Percentiles rank a stretch among this genome's conserved stretches.
Conservation (phyloP, 2,329 filamentous ascomycete genomes). For the Coccinonectria pachysandricola region DNA sequence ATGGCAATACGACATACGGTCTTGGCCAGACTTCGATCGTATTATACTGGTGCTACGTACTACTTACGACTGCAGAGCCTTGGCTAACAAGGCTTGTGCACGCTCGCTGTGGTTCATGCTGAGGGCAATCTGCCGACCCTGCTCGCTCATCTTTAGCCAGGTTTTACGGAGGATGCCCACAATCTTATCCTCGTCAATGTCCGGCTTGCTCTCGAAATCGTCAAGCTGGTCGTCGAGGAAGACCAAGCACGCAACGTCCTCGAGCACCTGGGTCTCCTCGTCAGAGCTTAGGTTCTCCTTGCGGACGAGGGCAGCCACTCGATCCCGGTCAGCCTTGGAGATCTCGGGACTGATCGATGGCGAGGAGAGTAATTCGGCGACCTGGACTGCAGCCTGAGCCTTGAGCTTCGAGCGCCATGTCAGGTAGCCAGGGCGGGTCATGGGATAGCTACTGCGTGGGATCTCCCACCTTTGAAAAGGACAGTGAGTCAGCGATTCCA, state of each 20-base stretch:
- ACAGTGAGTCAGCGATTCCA: constrained; percentile 1
- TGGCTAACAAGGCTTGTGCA: constrained; percentile 50
- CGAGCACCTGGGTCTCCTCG: constrained; percentile 60
- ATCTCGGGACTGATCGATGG: constrained; percentile 27
- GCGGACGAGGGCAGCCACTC: constrained; percentile 61
- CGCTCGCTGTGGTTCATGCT: constrained; percentile 54
- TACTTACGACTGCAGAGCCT: constrained; percentile 40
- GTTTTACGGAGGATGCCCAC: constrained; percentile 61
- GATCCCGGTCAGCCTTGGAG: constrained; percentile 40
- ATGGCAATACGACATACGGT: too few relatives aligned
- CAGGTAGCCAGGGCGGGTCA: constrained; percentile 66
- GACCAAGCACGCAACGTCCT: constrained; percentile 79
- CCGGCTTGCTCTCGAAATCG: constrained; percentile 57
- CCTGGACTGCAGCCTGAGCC: constrained; percentile 45
- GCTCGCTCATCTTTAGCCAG: constrained; percentile 63
- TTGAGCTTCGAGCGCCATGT: constrained; percentile 69
- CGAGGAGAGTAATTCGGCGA: constrained; percentile 43
- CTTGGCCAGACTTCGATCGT: too few relatives aligned
- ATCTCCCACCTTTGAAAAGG: constrained; percentile 66
- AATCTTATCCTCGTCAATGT: constrained; percentile 67
- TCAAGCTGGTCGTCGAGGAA: constrained; percentile 85
- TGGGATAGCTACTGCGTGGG: constrained; percentile 61
- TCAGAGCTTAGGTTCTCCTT: constrained; percentile 60
- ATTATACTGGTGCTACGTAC: too few relatives aligned
- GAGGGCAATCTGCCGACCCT: constrained; percentile 54